These are phyloP conservation scores for Stephania cephalantha DNA, from an alignment of 164 flowering plant genomes.

Conservation along the genomic window DNA sequence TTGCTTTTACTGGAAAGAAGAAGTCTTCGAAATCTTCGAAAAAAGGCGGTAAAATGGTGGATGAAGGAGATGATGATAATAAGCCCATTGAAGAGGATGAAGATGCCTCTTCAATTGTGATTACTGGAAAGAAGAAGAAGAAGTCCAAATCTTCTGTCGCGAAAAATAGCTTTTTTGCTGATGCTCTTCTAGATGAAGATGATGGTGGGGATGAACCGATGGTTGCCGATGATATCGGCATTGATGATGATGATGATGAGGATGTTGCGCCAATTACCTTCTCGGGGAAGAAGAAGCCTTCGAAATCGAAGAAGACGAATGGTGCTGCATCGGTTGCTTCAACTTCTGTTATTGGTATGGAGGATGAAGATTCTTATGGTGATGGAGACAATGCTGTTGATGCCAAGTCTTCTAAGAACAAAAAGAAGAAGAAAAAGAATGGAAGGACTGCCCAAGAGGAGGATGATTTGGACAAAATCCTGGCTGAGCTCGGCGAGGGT, in stretches of 20 bases:
- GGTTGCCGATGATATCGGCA: slow-evolving; percentile 1
- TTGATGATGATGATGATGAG: slow-evolving; percentile 9
- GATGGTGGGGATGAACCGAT: slow-evolving; percentile 8
- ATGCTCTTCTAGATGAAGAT: slow-evolving; percentile 22
- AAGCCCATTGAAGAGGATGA: no score
- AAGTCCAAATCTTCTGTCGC: slow-evolving; percentile 29
- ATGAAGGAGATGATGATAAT: no score
- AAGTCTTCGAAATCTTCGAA: slow-evolving; percentile 34
- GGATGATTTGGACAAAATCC: slow-evolving; percentile 86
- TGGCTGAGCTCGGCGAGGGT: slow-evolving; percentile 84
- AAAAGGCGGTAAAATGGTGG: slow-evolving; percentile 15
- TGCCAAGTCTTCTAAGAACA: slow-evolving; percentile 55
- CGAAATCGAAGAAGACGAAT: slow-evolving; percentile 38
- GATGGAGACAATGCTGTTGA: slow-evolving; percentile 14
- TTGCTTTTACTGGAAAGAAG: slow-evolving; percentile 43
- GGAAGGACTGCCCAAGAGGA: slow-evolving; percentile 91
- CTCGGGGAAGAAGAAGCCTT: slow-evolving; percentile 57
- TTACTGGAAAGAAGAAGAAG: not conserved
- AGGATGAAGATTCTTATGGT: slow-evolving; percentile 18
- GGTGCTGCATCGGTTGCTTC: slow-evolving; percentile 22
- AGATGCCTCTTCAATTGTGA: not conserved
- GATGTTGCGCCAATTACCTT: slow-evolving; percentile 31
- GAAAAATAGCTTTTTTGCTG: slow-evolving; percentile 19
- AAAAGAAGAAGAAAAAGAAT: slow-evolving; percentile 85
- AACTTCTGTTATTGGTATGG: slow-evolving; percentile 18